Base-by-base conservation (phyloP, 768 basidiomycete species). In the Mycena floridula region DNA sequence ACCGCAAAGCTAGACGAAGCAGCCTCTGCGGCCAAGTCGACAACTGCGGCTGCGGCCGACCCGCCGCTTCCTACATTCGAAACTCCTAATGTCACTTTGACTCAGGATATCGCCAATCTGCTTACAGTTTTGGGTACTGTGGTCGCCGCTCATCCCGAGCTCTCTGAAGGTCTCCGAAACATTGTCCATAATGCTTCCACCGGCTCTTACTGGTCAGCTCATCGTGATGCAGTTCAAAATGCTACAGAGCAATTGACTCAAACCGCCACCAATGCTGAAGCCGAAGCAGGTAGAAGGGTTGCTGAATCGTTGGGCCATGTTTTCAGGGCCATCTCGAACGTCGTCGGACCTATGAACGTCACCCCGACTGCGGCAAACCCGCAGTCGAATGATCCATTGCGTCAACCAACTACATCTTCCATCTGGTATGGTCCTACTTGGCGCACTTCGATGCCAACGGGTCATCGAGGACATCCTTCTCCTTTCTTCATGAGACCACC, bases 131-230 rank as follows among this genome's bases (percentile, higher is more conserved):
- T 89, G 44, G 74, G 72, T 32, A 64, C 59, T n/a, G 69, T 81
- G 24, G 57, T 89, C 35, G 65, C 74, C 0, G 59, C 76, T 5
- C 84, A 89, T 52, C 88, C 88, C 4, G 85, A 90, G 50, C 60
- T 90, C 9, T 74, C 82, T 3, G 81, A 85, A 44, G 74, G 73
- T 36, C 57, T 90, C 45, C 80, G 77, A 45, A 81, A 76, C 55
- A 75, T 90, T 25, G 58, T 79, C 37, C 65, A 66, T 40, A 85
- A 89, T 51, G 67, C 81, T 4, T 67, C 72, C 5, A 76, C 67
- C 41, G 87, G 85, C 20, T 67, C 73, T 7, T 89, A 90, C 56
- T 90, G 84, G 85, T 59, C 65, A 26, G 60, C 70, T 23, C 83
- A 87, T 53, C 76, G 81, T 39, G 74, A 76, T 7, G 65, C 74